Percentiles rank a stretch among this genome's conserved stretches.
phyloP scores from a whole-genome alignment of 2,329 filamentous ascomycete genomes.

The Fusarium poae region DNA sequence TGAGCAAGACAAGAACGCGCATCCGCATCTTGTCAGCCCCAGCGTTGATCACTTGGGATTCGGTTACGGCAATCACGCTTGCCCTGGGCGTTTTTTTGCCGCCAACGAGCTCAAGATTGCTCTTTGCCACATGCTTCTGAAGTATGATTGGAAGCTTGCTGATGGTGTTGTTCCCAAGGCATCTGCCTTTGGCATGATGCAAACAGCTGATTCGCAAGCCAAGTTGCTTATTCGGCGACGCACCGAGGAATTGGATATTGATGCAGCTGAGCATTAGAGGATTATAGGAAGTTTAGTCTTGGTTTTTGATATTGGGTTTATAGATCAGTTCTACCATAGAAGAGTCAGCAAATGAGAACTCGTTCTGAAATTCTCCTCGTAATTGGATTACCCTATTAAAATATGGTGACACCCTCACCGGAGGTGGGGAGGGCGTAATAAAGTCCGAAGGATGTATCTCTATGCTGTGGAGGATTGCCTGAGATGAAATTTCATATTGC shows the following conservation, averaged over 20 bases:
- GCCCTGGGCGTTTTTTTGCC: conserved; percentile 67
- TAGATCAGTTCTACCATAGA: not conserved
- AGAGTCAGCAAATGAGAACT: not conserved
- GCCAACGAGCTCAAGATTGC: conserved; percentile 66
- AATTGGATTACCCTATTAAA: too few relatives aligned
- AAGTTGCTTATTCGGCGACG: not conserved
- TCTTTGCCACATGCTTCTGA: conserved; percentile 61
- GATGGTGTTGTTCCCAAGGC: not conserved
- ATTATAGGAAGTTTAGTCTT: not conserved
- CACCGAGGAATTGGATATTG: conserved; percentile 3
- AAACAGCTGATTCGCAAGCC: not conserved
- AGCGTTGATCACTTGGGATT: conserved; percentile 63
- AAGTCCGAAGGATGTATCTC: too few relatives aligned
- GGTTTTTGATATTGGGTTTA: not conserved
- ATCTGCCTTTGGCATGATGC: not conserved
- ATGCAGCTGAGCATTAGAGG: not conserved
- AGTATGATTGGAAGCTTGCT: conserved; percentile 58
- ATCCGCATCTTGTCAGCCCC: conserved; percentile 64
- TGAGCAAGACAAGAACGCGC: conserved; percentile 47
- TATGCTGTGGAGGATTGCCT: too few relatives aligned
- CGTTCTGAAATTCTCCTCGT: too few relatives aligned
- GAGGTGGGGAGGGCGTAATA: too few relatives aligned
- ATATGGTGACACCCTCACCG: too few relatives aligned
- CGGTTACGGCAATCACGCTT: conserved; percentile 67
- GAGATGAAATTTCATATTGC: too few relatives aligned